Base-by-base conservation (phyloP, 164 flowering plant species). In the Vitis rupestris region DNA sequence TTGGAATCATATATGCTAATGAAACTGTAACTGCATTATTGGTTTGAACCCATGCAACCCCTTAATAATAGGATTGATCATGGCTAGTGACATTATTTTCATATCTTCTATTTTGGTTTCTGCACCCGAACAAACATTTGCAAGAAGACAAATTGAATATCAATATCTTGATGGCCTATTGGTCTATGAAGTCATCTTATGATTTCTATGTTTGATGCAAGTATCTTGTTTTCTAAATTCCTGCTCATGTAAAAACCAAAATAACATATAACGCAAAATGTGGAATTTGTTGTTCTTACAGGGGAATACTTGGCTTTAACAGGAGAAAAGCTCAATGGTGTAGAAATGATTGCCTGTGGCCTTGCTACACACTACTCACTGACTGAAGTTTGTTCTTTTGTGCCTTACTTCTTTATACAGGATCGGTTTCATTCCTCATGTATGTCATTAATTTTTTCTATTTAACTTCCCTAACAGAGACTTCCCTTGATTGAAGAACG, bases 231-330 rank as follows among this genome's bases (percentile, higher is more conserved):
- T 37, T 37, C 44, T 37, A 6, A 37, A 37, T 23, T 23, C 27
- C 2, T 23, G 1, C 44, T 37, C 7, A 37, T 37, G 7, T 37
- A 37, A 37, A 37, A 37, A 37, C 44, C 44, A 37, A 3, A 37
- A 3, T 6, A 60, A 15, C 49, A 53, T 1, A 5, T 29, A 47
- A 48, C 5, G 31, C 14, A 3, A 63, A 5, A 14, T 55, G 57
- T 29, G 63, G 15, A 61, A 7, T 53, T 47, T 63, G 47, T 5
- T 66, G 50, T 69, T 47, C 60, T 70, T 83, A 23, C 84, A 95
- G 98, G 98, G 61, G 99, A 95, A 73, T 95, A 91, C 79, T 84
- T 95, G 77, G 97, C 91, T 76, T 83, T 95, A 49, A 93, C 98
- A 9, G 98, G 99, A 74, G 91, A 95, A 71, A 91, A 86, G 74